Evolutionary conservation across 2,329 filamentous ascomycete genomes (phyloP).

Genomic region (Lachnellula hyalina): DNA sequence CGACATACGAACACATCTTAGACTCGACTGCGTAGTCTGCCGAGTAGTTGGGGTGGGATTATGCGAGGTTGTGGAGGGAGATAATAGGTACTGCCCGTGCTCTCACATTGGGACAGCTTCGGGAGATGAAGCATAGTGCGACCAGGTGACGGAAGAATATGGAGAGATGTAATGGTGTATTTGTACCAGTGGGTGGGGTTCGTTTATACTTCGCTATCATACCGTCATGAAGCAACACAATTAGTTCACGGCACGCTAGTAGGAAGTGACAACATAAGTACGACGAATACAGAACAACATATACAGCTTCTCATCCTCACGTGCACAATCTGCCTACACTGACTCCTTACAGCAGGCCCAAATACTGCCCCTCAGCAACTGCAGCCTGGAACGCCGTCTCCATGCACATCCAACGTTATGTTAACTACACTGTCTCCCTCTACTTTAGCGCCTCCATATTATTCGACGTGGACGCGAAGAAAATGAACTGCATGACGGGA

Average conservation of each 20-base stretch:
- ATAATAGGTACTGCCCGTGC: too few relatives aligned
- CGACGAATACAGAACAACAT: not conserved
- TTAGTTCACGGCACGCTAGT: not conserved
- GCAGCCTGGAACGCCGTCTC: slow-evolving; percentile 16
- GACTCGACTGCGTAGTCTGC: too few relatives aligned
- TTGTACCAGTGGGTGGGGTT: not conserved
- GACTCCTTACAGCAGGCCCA: slow-evolving; percentile 13
- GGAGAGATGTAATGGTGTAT: not conserved
- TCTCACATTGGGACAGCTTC: too few relatives aligned
- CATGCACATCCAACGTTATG: slow-evolving; percentile 18
- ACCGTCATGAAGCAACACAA: slow-evolving; percentile 7
- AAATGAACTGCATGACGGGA: slow-evolving; percentile 59
- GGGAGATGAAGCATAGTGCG: too few relatives aligned
- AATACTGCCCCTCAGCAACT: slow-evolving; percentile 13
- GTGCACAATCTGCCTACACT: not conserved
- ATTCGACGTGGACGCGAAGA: slow-evolving; percentile 55
- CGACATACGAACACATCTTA: too few relatives aligned
- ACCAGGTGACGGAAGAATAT: not conserved
- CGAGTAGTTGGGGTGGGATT: too few relatives aligned
- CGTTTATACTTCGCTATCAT: not conserved
- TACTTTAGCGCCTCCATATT: slow-evolving; percentile 46
- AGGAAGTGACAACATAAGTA: not conserved
- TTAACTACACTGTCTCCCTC: slow-evolving; percentile 48
- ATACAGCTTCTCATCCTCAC: not conserved
- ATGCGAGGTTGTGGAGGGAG: too few relatives aligned